phyloP scores from a whole-genome alignment of 768 basidiomycete genomes.

The Hygrophorus russula region DNA sequence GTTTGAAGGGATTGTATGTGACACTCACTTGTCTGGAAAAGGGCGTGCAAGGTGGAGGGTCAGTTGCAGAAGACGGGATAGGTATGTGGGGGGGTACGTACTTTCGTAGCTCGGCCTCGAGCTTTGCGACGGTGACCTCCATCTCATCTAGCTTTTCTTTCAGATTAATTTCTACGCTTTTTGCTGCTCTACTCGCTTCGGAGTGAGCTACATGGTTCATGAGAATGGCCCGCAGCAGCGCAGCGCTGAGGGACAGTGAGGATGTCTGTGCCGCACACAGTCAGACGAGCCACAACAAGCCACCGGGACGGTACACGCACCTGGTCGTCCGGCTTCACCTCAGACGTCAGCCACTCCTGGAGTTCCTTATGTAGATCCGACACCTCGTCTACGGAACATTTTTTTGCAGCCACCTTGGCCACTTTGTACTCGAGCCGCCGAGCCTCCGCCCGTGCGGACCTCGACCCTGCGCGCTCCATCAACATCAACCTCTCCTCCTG shows the following conservation, averaged over 20 bases:
- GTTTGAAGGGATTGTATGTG: conserved; percentile 9
- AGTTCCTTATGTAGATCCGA: conserved; percentile 68
- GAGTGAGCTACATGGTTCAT: conserved; percentile 76
- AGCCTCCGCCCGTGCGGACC: conserved; percentile 37
- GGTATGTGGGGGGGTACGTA: conserved; percentile 28
- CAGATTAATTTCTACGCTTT: conserved; percentile 47
- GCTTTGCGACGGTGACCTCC: conserved; percentile 42
- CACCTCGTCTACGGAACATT: conserved; percentile 83
- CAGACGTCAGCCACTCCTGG: conserved; percentile 60
- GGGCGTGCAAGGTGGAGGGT: conserved; percentile 12
- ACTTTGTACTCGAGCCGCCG: conserved; percentile 70
- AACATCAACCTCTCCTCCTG: conserved; percentile 5
- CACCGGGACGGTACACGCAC: conserved; percentile 30
- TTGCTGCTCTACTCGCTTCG: conserved; percentile 60
- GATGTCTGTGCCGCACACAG: conserved; percentile 30
- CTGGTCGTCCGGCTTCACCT: conserved; percentile 50
- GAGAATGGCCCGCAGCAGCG: conserved; percentile 71
- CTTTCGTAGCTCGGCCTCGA: conserved; percentile 66
- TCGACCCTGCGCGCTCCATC: conserved; percentile 27
- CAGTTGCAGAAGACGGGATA: conserved; percentile 11
- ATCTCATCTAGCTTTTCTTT: conserved; percentile 58
- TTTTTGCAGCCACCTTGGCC: conserved; percentile 68
- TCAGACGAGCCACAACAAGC: neutral
- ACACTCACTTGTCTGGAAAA: conserved; percentile 49
- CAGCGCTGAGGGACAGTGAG: conserved; percentile 65